Conservation (phyloP, 2,329 filamentous ascomycete species). For the Xylaria sp. region DNA sequence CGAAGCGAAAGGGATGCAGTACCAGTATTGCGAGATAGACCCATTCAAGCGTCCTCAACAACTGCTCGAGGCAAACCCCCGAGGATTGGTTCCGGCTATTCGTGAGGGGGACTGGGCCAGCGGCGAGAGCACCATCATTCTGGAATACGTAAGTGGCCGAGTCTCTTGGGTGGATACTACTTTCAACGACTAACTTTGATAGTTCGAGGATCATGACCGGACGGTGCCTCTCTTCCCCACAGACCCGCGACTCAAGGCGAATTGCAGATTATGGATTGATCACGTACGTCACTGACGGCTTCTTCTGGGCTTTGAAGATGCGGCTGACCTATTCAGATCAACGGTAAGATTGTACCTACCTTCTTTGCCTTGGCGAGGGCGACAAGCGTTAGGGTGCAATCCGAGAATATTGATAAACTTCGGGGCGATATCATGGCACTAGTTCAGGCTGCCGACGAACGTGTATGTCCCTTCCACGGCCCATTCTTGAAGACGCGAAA, state of each 20-base stretch:
- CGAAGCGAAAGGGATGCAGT: conserved; percentile 75
- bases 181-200: conserved; percentile 8
- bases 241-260: conserved; percentile 68
- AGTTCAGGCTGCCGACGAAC: conserved; percentile 51
- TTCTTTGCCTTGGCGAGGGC: conserved; percentile 77
- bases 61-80: conserved; percentile 74
- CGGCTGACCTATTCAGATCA: conserved; percentile 57
- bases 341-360: conserved; percentile 72
- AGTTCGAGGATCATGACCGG: conserved; percentile 73
- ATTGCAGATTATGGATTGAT: conserved; percentile 78
- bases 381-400: conserved; percentile 61
- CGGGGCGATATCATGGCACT: conserved; percentile 62
- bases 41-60: conserved; percentile 69
- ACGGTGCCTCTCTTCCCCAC: conserved; percentile 65
- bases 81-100: conserved; percentile 75
- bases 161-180: neutral
- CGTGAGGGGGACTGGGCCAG: conserved; percentile 80
- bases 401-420: conserved; percentile 62
- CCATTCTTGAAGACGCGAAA: neutral
- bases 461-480: conserved; percentile 33
- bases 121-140: conserved; percentile 78
- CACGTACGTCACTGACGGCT: conserved; percentile 59
- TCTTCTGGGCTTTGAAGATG: neutral
- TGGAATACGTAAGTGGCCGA: conserved; percentile 73
- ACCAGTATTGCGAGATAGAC: conserved; percentile 86